Base-by-base conservation (phyloP, 805 yeast genomes). In the Lipomyces orientalis region DNA sequence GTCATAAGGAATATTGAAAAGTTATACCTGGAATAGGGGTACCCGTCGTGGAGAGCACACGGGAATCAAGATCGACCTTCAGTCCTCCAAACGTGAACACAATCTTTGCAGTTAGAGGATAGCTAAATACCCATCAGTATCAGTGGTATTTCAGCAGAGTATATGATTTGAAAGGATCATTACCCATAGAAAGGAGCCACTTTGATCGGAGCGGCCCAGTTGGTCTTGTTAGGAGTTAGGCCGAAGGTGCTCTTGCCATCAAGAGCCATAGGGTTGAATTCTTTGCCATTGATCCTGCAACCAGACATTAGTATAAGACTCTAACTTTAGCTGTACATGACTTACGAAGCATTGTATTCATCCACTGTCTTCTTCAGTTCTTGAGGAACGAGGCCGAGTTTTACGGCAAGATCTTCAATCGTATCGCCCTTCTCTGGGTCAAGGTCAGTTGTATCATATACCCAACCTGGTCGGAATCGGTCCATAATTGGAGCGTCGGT, bases 11-110 rank as follows among this genome's bases (percentile, higher is more conserved):
- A 46, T 46, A 46, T 46, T 46, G 52, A 46, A 46, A 46, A 46
- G 52, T 46, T 46, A 46, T 46, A 51, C 64, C 64, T 34, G 57
- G 59, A 43, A 25, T 64, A 55, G 56, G 37, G n/a, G 33, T 33
- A 54, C 34, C 39, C 7, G 35, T 55, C 43, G 58, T 55, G 25
- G 43, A 33, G 25, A 55, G 22, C 37, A 55, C 58, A 31, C 58
- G 58, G 39, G 58, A 31, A 29, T 55, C 58, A 31, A 55, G 37
- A 55, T 55, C 58, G 25, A 55, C 58, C 25, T 55, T 55, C 43
- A 55, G 19, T 7, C 58, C 58, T 31, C 58, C 58, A 29, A 33
- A 55, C 19, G 58, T 55, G 43, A 55, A 55, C 43, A 34, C 39
- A 31, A 55, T 16, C 43, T 55, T 55, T 19, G 58, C 39, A 31